These are phyloP conservation scores for Metarhizium guizhouense DNA, from an alignment of 2,329 filamentous ascomycete genomes.

Conservation along the genomic window DNA sequence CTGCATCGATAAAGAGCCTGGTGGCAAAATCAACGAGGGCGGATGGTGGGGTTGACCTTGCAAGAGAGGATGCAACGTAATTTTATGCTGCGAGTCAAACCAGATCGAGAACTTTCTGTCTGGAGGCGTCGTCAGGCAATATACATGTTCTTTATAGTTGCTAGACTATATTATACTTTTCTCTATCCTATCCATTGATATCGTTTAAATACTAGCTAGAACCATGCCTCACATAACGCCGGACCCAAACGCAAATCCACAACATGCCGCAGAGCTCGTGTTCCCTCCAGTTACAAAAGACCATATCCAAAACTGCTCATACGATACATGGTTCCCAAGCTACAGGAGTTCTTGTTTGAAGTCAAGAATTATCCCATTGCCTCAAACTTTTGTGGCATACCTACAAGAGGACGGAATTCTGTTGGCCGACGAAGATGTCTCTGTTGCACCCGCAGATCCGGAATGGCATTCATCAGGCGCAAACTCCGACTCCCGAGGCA, in stretches of 20 bases:
- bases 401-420: slow-evolving; percentile 89
- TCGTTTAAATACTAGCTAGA: neutral
- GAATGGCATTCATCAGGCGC: slow-evolving; percentile 32
- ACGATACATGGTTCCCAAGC: slow-evolving; percentile 82
- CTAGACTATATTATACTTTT: neutral
- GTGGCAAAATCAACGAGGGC: slow-evolving; percentile 19
- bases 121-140: no score
- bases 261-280: slow-evolving; percentile 32
- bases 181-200: neutral
- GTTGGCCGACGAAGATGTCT: slow-evolving; percentile 60
- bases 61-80: neutral
- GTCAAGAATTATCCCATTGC: slow-evolving; percentile 73
- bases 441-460: slow-evolving; percentile 47
- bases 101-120: neutral
- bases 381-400: slow-evolving; percentile 70
- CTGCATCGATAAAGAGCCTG: slow-evolving; percentile 5
- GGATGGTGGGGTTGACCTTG: slow-evolving; percentile 6
- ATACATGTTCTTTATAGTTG: no score
- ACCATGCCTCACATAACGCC: slow-evolving; percentile 27
- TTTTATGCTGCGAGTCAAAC: neutral
- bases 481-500: slow-evolving; percentile 10
- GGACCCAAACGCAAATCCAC: slow-evolving; percentile 4
- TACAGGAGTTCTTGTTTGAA: slow-evolving; percentile 78
- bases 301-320: slow-evolving; percentile 91
- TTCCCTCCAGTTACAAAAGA: slow-evolving; percentile 79